Conservation (phyloP, 805 yeast genomes). For the Wickerhamiella azymoides region DNA sequence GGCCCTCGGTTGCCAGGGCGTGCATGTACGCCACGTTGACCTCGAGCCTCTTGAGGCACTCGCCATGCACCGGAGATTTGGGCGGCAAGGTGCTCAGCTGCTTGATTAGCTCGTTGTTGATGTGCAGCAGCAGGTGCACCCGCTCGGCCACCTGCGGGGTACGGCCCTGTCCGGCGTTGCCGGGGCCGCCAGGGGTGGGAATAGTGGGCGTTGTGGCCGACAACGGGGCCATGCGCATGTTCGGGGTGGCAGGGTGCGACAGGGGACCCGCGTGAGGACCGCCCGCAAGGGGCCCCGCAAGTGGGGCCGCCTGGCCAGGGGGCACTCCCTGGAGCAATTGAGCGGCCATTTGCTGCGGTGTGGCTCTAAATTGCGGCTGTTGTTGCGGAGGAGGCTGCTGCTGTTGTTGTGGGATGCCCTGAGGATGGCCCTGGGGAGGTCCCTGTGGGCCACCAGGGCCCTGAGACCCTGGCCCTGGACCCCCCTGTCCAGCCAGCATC, state of each 20-base stretch:
- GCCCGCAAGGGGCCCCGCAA: not conserved
- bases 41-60: slow-evolving; percentile 7
- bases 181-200: not conserved
- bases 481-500: not conserved
- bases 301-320: not conserved
- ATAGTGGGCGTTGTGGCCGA: not conserved
- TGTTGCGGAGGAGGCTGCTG: not conserved
- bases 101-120: slow-evolving; percentile 5
- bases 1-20: slow-evolving; percentile 2
- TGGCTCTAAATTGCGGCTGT: not conserved
- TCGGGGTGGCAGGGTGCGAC: not conserved
- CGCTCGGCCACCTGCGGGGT: slow-evolving; percentile 5
- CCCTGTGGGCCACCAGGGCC: not conserved
- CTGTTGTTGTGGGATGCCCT: not conserved
- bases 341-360: slow-evolving; percentile 7
- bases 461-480: not conserved
- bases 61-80: not conserved
- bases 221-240: not conserved
- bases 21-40: slow-evolving; percentile 1
- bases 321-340: not conserved
- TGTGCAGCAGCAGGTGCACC: slow-evolving; percentile 1
- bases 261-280: not conserved
- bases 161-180: not conserved
- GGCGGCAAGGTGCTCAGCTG: not conserved
- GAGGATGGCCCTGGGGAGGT: not conserved